phyloP scores from a whole-genome alignment of 2,329 filamentous ascomycete genomes.

The Colletotrichum simmondsii region DNA sequence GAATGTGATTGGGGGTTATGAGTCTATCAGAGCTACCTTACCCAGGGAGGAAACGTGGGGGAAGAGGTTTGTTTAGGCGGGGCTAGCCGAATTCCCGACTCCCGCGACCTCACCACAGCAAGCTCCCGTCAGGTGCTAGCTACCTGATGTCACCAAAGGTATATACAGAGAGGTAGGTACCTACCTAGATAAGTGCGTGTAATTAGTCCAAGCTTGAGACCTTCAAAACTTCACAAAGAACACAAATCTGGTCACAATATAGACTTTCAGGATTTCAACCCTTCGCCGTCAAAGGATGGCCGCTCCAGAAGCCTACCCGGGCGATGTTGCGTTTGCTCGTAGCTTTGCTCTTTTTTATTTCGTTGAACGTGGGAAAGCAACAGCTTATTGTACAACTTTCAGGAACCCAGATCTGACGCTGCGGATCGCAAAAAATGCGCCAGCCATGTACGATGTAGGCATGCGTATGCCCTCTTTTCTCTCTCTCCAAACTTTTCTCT shows the following conservation, averaged over 20 bases:
- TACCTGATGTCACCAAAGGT: too few relatives aligned
- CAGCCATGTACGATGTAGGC: neutral
- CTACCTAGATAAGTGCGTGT: neutral
- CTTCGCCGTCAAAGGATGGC: neutral
- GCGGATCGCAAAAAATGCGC: constrained; percentile 6
- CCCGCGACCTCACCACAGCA: neutral
- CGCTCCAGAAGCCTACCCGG: too few relatives aligned
- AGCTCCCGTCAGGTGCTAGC: neutral
- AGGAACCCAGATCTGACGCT: constrained; percentile 4
- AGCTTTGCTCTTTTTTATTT: constrained; percentile 23
- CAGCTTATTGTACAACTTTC: constrained; percentile 25
- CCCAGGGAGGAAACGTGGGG: neutral
- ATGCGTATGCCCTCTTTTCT: constrained; percentile 17
- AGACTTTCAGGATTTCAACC: neutral
- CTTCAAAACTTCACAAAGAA: neutral
- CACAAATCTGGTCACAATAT: neutral
- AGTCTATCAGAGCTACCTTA: neutral
- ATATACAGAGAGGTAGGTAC: too few relatives aligned
- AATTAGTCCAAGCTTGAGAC: neutral
- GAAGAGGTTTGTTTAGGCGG: neutral
- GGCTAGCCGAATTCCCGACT: neutral
- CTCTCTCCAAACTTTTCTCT: constrained; percentile 29
- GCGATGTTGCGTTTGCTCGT: neutral
- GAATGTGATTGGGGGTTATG: neutral
- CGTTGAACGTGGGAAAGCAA: constrained; percentile 10